Conservation (phyloP, 176 grass and related monocot species). For the Oropetium thomaeum region DNA sequence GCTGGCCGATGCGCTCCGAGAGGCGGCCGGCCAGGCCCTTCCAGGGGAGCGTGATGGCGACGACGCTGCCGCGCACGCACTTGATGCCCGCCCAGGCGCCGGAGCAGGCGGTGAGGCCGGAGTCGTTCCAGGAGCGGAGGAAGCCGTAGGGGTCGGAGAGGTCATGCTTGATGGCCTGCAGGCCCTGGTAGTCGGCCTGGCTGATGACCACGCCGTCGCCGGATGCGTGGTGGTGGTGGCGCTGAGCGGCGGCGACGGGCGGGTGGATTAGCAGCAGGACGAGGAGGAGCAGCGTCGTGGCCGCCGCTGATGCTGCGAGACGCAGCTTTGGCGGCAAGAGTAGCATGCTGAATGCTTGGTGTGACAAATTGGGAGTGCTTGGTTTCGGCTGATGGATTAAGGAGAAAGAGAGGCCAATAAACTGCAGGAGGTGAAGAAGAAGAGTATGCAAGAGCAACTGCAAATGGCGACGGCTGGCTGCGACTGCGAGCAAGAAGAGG, state of each 20-base stretch:
- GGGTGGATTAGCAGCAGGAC: neutral
- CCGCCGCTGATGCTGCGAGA: no score
- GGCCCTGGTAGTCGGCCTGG: constrained; percentile 60
- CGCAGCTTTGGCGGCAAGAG: no score
- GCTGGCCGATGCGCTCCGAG: constrained; percentile 51
- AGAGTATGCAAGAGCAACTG: no score
- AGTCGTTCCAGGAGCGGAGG: constrained; percentile 66
- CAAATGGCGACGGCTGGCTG: no score
- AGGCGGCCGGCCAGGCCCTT: constrained; percentile 39
- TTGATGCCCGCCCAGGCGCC: constrained; percentile 71
- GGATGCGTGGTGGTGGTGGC: neutral
- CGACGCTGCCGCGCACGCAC: constrained; percentile 59
- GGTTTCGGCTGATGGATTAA: no score
- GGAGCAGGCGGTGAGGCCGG: constrained; percentile 66
- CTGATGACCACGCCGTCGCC: constrained; percentile 58
- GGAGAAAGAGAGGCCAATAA: no score
- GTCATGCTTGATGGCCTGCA: constrained; percentile 63
- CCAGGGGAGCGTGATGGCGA: constrained; percentile 63
- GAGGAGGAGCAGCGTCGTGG: neutral
- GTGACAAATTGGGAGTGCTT: no score
- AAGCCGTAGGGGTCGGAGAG: constrained; percentile 47
- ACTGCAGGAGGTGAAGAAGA: no score
- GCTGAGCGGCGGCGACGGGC: neutral
- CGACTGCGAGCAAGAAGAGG: no score
- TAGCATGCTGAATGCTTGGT: no score